phyloP scores from a whole-genome alignment of 768 basidiomycete genomes.

The Russula brevipes region DNA sequence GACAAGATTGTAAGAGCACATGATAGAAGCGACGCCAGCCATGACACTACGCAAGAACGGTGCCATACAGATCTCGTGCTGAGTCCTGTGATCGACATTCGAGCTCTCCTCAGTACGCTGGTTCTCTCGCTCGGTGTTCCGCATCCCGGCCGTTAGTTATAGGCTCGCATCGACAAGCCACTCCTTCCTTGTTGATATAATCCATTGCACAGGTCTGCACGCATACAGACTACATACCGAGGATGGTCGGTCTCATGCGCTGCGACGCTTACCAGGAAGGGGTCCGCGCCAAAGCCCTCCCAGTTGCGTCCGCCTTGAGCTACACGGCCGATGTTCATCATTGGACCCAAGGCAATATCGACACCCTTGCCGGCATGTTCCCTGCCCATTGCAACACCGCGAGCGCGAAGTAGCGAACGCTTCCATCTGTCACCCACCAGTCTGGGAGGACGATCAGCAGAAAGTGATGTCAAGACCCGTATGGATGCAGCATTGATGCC shows the following conservation, averaged over 20 bases:
- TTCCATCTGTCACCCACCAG: too few species aligned
- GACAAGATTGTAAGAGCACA: slow-evolving; percentile 72
- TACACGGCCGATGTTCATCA: too few species aligned
- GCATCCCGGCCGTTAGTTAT: not conserved
- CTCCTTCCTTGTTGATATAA: slow-evolving; percentile 61
- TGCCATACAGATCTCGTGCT: slow-evolving; percentile 69
- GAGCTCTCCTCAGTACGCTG: slow-evolving; percentile 51
- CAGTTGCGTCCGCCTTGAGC: too few species aligned
- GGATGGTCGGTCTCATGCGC: slow-evolving; percentile 75
- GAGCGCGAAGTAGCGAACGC: slow-evolving; percentile 65
- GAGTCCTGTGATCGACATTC: slow-evolving; percentile 72
- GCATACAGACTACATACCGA: slow-evolving; percentile 75
- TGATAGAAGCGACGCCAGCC: slow-evolving; percentile 67
- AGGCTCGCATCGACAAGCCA: slow-evolving; percentile 36
- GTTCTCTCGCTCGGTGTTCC: slow-evolving; percentile 60
- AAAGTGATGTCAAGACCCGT: slow-evolving; percentile 36
- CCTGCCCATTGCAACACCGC: too few species aligned
- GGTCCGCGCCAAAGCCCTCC: slow-evolving; percentile 95
- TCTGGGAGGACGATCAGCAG: slow-evolving; percentile 30
- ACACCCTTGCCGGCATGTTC: too few species aligned
- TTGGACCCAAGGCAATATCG: too few species aligned
- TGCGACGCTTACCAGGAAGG: slow-evolving; percentile 72
- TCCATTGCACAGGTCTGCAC: slow-evolving; percentile 88
- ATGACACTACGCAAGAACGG: slow-evolving; percentile 66
- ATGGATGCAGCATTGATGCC: slow-evolving; percentile 79